Conservation (phyloP, 176 grass and related monocot species). For the Hsuehochloa calcarea region DNA sequence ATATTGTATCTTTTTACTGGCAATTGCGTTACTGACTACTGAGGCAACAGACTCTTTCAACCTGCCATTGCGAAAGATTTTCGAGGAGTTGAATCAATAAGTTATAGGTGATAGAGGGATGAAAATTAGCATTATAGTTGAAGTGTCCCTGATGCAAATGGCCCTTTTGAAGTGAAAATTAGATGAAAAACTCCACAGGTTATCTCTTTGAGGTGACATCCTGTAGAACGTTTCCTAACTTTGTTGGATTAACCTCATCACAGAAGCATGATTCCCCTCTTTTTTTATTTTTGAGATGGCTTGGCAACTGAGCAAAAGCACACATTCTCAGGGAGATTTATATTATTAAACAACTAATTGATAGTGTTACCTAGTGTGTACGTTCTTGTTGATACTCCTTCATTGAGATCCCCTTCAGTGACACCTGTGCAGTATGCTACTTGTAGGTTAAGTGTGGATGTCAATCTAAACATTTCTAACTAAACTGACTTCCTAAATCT, state of each 20-base stretch:
- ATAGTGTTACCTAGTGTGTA: not conserved
- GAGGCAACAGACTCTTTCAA: not conserved
- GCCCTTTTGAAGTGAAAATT: not conserved
- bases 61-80: not conserved
- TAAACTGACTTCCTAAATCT: not conserved
- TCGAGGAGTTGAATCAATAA: not conserved
- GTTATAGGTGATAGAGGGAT: not conserved
- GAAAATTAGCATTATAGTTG: not conserved
- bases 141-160: not conserved
- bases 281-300: conserved; percentile 14
- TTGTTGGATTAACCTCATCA: not conserved
- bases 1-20: not conserved
- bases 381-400: not conserved
- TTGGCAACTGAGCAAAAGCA: not conserved
- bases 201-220: not conserved
- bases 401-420: not conserved
- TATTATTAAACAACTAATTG: not conserved
- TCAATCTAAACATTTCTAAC: not conserved
- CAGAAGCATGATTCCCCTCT: not conserved
- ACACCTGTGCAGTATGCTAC: not conserved
- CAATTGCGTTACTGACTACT: not conserved
- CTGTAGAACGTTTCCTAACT: not conserved
- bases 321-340: not conserved
- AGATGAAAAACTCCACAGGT: not conserved
- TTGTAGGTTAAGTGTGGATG: not conserved